These are phyloP conservation scores for Paramecium primaurelia DNA, from an alignment of 73 alveolate genomes.

Conservation along the genomic window DNA sequence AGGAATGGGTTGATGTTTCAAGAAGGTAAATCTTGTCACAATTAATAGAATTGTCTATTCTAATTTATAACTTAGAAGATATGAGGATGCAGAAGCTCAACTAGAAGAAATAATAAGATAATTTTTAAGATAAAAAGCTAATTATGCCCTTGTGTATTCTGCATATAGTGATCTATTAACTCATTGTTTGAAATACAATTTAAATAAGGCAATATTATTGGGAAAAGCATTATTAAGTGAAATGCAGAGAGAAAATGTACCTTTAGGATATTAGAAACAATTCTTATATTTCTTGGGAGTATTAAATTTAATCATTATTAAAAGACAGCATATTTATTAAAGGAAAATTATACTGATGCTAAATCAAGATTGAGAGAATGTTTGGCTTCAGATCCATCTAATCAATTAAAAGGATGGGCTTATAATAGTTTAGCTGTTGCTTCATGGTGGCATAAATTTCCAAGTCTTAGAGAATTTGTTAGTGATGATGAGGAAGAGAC, in stretches of 20 bases:
- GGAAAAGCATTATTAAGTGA: constrained; percentile 57
- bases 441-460: constrained; percentile 60
- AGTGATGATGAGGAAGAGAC: constrained; percentile 31
- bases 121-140: neutral
- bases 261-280: constrained; percentile 36
- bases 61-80: constrained; percentile 32
- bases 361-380: constrained; percentile 51
- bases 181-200: constrained; percentile 37
- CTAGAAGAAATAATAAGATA: constrained; percentile 30
- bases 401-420: constrained; percentile 49
- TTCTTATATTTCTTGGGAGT: constrained; percentile 49
- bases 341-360: constrained; percentile 54
- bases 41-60: constrained; percentile 15
- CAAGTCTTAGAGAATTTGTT: constrained; percentile 36
- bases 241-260: constrained; percentile 29
- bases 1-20: constrained; percentile 15
- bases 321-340: constrained; percentile 57
- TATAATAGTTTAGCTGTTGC: constrained; percentile 53
- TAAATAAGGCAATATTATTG: constrained; percentile 57
- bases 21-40: neutral
- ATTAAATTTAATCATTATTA: neutral
- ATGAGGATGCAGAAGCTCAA: constrained; percentile 50
- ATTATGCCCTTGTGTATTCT: neutral
- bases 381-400: constrained; percentile 25
- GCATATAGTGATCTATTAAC: constrained; percentile 42